A percentile compares a stretch with the other conserved stretches of the same genome.
Conservation (phyloP, 176 grass and related monocot genomes). For the Carex littledalei region DNA sequence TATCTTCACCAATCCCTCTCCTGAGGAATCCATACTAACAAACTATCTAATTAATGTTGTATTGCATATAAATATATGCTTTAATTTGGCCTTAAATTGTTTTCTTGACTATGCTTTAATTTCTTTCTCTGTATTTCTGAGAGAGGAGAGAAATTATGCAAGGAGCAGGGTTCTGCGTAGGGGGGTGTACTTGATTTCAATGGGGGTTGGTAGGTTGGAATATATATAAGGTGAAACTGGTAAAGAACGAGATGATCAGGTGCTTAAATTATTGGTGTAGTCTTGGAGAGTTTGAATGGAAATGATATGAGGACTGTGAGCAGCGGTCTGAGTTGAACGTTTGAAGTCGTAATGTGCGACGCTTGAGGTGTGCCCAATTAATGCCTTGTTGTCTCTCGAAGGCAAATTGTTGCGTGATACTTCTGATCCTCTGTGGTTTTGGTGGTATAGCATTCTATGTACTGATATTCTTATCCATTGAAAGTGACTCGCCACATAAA, state of each 20-base stretch:
- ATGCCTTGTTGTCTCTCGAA: not conserved
- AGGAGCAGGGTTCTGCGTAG: not conserved
- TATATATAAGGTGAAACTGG: not conserved
- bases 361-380: not conserved
- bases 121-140: not conserved
- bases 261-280: not conserved
- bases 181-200: not conserved
- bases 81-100: no score
- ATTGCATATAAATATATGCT: not conserved
- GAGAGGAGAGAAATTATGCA: not conserved
- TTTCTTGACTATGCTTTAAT: not conserved
- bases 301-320: not conserved
- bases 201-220: not conserved
- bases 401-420: not conserved
- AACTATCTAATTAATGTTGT: not conserved
- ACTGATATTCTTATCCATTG: not conserved
- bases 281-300: not conserved
- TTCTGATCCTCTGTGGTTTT: not conserved
- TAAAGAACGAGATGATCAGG: not conserved
- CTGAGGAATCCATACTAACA: conserved; percentile 39
- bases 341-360: not conserved
- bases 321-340: not conserved
- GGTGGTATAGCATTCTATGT: not conserved
- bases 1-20: conserved; percentile 35
- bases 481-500: not conserved